Evolutionary conservation across 768 basidiomycete species (phyloP), one percentile per base, ranked within the genome.

Genomic region (Hypholoma fasciculare): DNA sequence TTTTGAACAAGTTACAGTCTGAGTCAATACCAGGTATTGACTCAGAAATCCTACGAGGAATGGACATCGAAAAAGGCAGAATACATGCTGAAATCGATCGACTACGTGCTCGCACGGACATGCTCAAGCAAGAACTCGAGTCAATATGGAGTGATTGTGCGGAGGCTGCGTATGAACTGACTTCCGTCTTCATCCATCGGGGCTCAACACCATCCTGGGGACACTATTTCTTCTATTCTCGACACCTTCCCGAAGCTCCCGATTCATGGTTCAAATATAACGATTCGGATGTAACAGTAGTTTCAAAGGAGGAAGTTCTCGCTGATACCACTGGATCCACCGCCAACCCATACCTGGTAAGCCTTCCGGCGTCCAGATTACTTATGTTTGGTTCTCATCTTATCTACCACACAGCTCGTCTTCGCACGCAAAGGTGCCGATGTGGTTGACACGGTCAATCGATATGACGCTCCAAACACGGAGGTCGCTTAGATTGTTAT

Each of bases 261-360:
- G 89, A 97, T 57, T 80, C 82, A 44, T 98, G 95, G 93, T 94
- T 95, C 82, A 96, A 96, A 74, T 94, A 96, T 76, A 98, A 98
- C 69, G 96, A 98, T 69, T 92, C 92, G 38, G 86, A 84, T 58
- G 93, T 98, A 8, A 80, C 85, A 3, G 79, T 85, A 26, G 91
- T 94, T 0, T 72, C 81, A 8, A 90, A 91, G 66, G 85, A 85
- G 7, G 95, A 97, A 66, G 90, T 98, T 2, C 77, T 97, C 52
- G 87, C 86, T 27, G 92, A 97, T 75, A 91, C 94, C 37, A 93
- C 92, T n/a, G 92, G 90, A 19, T 88, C 84, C 16, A 93, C 86
- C 37, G 92, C 90, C n/a, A 94, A 94, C 66, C 92, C 92, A 26
- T 94, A 94, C 74, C 76, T 94, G 73, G 92, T 92, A 61, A 60